Percentiles rank a stretch among this genome's conserved stretches.
phyloP scores from a whole-genome alignment of 108 stramenopile species.

The Nannochloropsis salina region DNA sequence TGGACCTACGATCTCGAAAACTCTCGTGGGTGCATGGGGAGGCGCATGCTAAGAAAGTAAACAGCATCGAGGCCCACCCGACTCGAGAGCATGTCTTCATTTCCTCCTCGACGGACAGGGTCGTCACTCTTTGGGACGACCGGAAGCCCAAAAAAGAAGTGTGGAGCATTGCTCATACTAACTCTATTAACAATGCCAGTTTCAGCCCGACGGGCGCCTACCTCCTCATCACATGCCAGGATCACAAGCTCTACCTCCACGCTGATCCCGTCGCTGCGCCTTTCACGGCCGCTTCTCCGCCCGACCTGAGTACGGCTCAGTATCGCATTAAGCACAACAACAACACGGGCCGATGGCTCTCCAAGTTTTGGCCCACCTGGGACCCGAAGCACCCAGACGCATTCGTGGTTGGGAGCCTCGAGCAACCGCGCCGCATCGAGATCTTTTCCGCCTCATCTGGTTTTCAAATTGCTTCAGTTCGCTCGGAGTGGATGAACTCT shows the following conservation, averaged over 20 bases:
- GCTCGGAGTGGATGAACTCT: slow-evolving; percentile 1
- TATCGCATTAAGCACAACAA: slow-evolving; percentile 33
- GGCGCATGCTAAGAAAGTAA: slow-evolving; percentile 12
- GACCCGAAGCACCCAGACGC: slow-evolving; percentile 25
- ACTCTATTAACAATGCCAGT: slow-evolving; percentile 27
- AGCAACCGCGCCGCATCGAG: slow-evolving; percentile 33
- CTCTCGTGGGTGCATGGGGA: slow-evolving; percentile 17
- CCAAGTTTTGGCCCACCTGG: slow-evolving; percentile 29
- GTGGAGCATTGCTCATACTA: slow-evolving; percentile 15
- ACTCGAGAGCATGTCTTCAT: slow-evolving; percentile 26
- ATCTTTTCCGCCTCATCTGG: slow-evolving; percentile 20
- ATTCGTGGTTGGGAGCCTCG: slow-evolving; percentile 28
- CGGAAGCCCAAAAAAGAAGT: neutral
- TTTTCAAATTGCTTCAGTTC: neutral
- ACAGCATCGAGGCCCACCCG: slow-evolving; percentile 25
- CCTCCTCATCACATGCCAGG: slow-evolving; percentile 26
- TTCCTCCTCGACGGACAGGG: neutral
- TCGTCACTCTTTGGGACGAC: neutral
- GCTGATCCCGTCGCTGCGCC: neutral
- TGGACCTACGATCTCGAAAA: slow-evolving; percentile 19
- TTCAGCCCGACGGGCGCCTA: slow-evolving; percentile 26
- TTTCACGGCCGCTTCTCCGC: neutral
- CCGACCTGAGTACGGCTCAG: neutral
- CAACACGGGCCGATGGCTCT: slow-evolving; percentile 35
- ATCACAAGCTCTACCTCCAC: slow-evolving; percentile 25